Evolutionary conservation across 805 yeast species (phyloP), one percentile per base, ranked within the genome.

Genomic region (Yarrowia osloensis): DNA sequence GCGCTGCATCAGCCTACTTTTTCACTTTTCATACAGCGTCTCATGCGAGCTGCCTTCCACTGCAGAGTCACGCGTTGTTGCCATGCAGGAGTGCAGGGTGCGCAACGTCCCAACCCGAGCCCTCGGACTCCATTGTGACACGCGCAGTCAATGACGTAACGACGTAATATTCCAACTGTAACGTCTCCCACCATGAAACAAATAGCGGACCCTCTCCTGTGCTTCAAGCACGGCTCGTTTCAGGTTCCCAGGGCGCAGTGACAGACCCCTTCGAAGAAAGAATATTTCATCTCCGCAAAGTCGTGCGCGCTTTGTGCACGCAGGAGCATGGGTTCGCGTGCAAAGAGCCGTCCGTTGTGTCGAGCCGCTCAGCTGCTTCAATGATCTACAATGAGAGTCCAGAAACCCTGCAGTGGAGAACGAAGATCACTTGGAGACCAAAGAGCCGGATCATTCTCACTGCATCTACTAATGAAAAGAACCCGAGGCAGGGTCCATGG

Each of bases 401-500:
- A 24, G 28, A 19, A 28, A 24, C 54, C 54, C 54, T 47, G 54
- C 54, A 47, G 54, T 5, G 19, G 12, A 5, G n/a, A 19, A n/a
- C 9, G 54, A 28, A n/a, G 54, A 47, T 47, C 50, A 6, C 15
- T 7, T 15, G 35, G 15, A 7, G 35, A 31, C 15, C 35, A 11
- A 31, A 31, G 15, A 17, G 40, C 40, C 4, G 21, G 40, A n/a
- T n/a, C n/a, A n/a, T 4, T 15, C 17, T 6, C 8, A 4, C 8
- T 28, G 31, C 31, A 17, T 37, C 21, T 11, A 31, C 9, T 4
- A 21, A 37, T 2, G 42, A 37, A 37, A 37, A 21, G 28, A 22
- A 46, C 22, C 52, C 52, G 52, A 46, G 52, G 52, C 52, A 46
- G 52, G 52, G 52, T 46, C 52, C 52, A 46, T 12, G 33, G 52